Conservation (phyloP, 2,329 filamentous ascomycete species). For the Daldinia sp. region DNA sequence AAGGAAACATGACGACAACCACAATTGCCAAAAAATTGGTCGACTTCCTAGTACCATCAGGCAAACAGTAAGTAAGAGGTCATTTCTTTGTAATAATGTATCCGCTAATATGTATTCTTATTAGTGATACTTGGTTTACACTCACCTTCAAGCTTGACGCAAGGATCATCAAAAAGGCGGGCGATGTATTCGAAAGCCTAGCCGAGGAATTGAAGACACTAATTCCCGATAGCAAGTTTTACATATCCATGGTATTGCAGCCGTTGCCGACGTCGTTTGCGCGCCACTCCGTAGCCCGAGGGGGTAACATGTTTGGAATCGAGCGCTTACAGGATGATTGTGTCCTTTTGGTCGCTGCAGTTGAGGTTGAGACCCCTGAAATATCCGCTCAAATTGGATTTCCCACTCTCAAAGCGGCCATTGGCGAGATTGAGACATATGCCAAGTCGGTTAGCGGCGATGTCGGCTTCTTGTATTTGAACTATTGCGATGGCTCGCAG, state of each 20-base stretch:
- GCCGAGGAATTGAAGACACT: slow-evolving; percentile 20
- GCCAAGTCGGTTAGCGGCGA: slow-evolving; percentile 15
- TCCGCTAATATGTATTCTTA: slow-evolving; percentile 7
- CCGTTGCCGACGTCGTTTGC: slow-evolving; percentile 25
- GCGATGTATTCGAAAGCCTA: slow-evolving; percentile 15
- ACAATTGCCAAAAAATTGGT: slow-evolving; percentile 26
- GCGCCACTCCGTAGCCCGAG: slow-evolving; percentile 13
- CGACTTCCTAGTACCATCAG: slow-evolving; percentile 23
- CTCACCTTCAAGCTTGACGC: slow-evolving; percentile 35
- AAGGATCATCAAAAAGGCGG: slow-evolving; percentile 26
- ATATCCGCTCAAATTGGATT: slow-evolving; percentile 1
- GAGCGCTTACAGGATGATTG: slow-evolving; percentile 19
- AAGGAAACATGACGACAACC: slow-evolving; percentile 19
- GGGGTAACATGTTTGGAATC: slow-evolving; percentile 33
- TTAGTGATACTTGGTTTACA: slow-evolving; percentile 33
- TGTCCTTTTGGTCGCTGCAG: slow-evolving; percentile 13
- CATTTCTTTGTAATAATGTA: background rate
- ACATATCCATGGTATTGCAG: slow-evolving; percentile 22
- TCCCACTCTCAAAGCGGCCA: slow-evolving; percentile 9
- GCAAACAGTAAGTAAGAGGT: slow-evolving; percentile 24
- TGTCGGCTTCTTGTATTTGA: slow-evolving; percentile 29
- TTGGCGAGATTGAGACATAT: slow-evolving; percentile 18
- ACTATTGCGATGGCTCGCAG: slow-evolving; percentile 43
- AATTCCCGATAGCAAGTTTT: slow-evolving; percentile 27
- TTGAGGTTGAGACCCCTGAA: slow-evolving; percentile 23